Percentiles rank a stretch among this genome's conserved stretches.
phyloP scores from a whole-genome alignment of 768 basidiomycete genomes.

The Goffeauzyma gilvescens region DNA sequence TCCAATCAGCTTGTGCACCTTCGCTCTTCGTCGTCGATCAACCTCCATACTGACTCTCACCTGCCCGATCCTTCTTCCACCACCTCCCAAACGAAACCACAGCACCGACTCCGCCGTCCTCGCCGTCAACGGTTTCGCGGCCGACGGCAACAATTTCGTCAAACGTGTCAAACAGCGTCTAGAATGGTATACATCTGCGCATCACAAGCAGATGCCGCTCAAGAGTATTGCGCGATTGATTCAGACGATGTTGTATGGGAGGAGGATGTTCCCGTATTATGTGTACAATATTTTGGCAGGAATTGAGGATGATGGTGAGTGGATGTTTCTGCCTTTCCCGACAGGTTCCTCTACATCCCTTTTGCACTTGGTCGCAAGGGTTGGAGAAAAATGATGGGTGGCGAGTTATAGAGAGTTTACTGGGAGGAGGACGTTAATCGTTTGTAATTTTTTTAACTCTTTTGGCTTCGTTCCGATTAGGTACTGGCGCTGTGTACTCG shows the following conservation, averaged over 20 bases:
- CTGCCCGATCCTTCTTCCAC: neutral
- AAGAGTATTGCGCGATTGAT: slow-evolving; percentile 92
- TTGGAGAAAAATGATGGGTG: neutral
- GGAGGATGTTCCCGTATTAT: slow-evolving; percentile 71
- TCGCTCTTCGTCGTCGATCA: too few relatives aligned
- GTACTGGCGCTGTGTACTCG: slow-evolving; percentile 94
- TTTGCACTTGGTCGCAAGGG: neutral
- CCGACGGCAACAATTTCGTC: slow-evolving; percentile 93
- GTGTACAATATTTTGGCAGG: slow-evolving; percentile 91
- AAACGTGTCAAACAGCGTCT: slow-evolving; percentile 88
- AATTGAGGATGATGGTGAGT: slow-evolving; percentile 85
- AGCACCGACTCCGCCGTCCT: slow-evolving; percentile 85
- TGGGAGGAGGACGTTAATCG: too few relatives aligned
- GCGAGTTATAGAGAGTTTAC: too few relatives aligned
- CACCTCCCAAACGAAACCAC: slow-evolving; percentile 6
- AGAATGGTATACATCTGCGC: slow-evolving; percentile 98
- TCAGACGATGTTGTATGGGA: slow-evolving; percentile 87
- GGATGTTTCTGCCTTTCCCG: neutral
- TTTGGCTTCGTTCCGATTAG: slow-evolving; percentile 33
- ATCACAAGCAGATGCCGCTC: slow-evolving; percentile 92
- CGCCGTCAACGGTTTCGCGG: slow-evolving; percentile 91
- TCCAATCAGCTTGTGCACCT: too few relatives aligned
- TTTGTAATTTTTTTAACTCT: too few relatives aligned
- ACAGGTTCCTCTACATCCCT: too few relatives aligned
- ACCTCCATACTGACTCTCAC: too few relatives aligned